These are phyloP conservation scores for Dicorynia guianensis DNA, from an alignment of 306 rosid genomes.

Conservation along the genomic window DNA sequence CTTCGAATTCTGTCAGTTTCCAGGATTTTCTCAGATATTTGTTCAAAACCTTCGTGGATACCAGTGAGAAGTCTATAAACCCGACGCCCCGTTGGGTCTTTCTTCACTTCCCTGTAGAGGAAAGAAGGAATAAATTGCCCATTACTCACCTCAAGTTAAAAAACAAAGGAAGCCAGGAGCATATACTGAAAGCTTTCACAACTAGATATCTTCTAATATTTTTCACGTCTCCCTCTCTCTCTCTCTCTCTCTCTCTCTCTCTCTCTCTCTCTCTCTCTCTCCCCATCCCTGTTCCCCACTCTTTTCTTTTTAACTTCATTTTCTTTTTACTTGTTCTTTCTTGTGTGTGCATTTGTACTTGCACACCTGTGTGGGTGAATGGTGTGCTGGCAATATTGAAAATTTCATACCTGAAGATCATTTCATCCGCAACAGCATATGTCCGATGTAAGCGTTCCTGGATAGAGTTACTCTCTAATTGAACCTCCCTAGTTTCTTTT, in stretches of 20 bases:
- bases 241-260: not conserved
- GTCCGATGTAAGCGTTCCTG: slow-evolving; percentile 89
- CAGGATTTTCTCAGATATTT: slow-evolving; percentile 73
- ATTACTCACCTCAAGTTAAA: slow-evolving; percentile 12
- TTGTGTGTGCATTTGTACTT: slow-evolving; percentile 2
- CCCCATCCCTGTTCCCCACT: not conserved
- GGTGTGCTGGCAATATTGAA: slow-evolving; percentile 10
- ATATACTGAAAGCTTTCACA: not conserved
- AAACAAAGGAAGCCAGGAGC: slow-evolving; percentile 1
- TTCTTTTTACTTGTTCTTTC: slow-evolving; percentile 21
- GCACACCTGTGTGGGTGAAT: not conserved
- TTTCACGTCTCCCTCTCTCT: not conserved
- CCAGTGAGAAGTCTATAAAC: slow-evolving; percentile 78
- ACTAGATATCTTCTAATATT: slow-evolving; percentile 18
- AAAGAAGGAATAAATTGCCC: slow-evolving; percentile 15
- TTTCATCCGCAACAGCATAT: slow-evolving; percentile 80
- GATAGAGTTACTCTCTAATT: slow-evolving; percentile 82
- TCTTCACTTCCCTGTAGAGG: slow-evolving; percentile 83
- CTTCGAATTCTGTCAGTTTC: slow-evolving; percentile 76
- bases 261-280: not conserved
- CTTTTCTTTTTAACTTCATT: slow-evolving; percentile 7
- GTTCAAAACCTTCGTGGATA: slow-evolving; percentile 82
- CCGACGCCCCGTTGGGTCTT: slow-evolving; percentile 69
- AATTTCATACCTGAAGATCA: slow-evolving; percentile 74
- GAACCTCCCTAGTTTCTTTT: slow-evolving; percentile 89